A percentile compares a stretch with the other conserved stretches of the same genome.
Evolutionary conservation across 2,329 filamentous ascomycete genomes (phyloP).

Genomic region (Curvularia hawaiiensis): DNA sequence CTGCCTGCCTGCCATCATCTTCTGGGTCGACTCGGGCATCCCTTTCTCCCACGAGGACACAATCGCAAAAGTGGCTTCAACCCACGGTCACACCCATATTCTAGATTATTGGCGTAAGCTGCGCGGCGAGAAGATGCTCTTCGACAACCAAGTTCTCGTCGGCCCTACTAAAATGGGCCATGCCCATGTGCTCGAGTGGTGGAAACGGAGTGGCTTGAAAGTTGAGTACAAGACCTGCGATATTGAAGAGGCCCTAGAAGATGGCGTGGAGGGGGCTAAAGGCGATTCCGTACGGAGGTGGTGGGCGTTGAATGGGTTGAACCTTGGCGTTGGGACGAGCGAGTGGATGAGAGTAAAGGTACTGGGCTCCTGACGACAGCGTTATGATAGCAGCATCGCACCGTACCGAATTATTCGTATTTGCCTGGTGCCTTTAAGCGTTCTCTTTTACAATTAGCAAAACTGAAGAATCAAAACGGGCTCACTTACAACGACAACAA

Average conservation of each 20-base stretch:
- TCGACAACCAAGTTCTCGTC: constrained; percentile 82
- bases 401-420: too few relatives aligned
- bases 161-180: constrained; percentile 88
- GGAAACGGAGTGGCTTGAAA: constrained; percentile 75
- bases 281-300: constrained; percentile 77
- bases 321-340: constrained; percentile 79
- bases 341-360: constrained; percentile 88
- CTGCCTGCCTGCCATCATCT: constrained; percentile 75
- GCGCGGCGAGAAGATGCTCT: constrained; percentile 77
- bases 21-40: constrained; percentile 86
- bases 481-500: too few relatives aligned
- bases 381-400: too few relatives aligned
- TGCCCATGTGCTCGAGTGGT: constrained; percentile 87
- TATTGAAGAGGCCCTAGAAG: constrained; percentile 92
- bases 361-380: constrained; percentile 49
- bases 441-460: too few relatives aligned
- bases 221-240: constrained; percentile 96
- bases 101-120: constrained; percentile 81
- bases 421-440: too few relatives aligned
- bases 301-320: constrained; percentile 87
- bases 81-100: constrained; percentile 82
- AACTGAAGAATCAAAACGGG: too few relatives aligned
- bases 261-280: constrained; percentile 71
- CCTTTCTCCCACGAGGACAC: constrained; percentile 79
- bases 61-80: constrained; percentile 82